phyloP scores from a whole-genome alignment of 1,284 basidiomycete species.

The Tilletia setariae region DNA sequence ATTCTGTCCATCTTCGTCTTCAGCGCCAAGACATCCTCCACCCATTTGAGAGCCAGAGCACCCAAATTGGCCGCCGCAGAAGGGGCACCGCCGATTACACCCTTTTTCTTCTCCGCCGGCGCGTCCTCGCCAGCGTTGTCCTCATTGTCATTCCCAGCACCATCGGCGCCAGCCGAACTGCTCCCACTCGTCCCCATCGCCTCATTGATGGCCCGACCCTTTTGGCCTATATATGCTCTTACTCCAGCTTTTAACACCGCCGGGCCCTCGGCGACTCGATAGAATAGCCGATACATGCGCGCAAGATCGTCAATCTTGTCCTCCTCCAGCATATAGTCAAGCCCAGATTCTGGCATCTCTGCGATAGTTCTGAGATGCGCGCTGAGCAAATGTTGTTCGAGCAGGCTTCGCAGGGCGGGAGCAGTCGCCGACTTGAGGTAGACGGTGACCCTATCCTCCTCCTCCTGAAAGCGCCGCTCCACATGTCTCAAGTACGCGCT shows the following conservation, averaged over 20 bases:
- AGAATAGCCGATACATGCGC: constrained; percentile 76
- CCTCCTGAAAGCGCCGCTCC: constrained; percentile 76
- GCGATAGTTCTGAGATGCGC: constrained; percentile 74
- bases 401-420: constrained; percentile 68
- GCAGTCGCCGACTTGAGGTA: constrained; percentile 79
- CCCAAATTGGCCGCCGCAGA: constrained; percentile 29
- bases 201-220: constrained; percentile 79
- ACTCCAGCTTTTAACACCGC: constrained; percentile 69
- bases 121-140: constrained; percentile 17
- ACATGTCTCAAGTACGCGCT: constrained; percentile 80
- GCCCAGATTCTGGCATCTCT: constrained; percentile 76
- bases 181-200: constrained; percentile 45
- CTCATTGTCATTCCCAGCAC: constrained; percentile 16
- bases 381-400: constrained; percentile 74
- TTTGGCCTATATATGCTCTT: constrained; percentile 69
- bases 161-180: constrained; percentile 10
- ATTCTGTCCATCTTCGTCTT: constrained; percentile 85
- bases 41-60: constrained; percentile 77
- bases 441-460: constrained; percentile 81
- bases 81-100: neutral
- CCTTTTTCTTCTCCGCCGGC: constrained; percentile 16
- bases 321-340: constrained; percentile 81
- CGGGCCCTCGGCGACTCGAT: constrained; percentile 62
- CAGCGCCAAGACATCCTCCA: constrained; percentile 82
- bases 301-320: constrained; percentile 74